phyloP scores from a whole-genome alignment of 495 filamentous ascomycete species.

The Penicillium coprophilum region DNA sequence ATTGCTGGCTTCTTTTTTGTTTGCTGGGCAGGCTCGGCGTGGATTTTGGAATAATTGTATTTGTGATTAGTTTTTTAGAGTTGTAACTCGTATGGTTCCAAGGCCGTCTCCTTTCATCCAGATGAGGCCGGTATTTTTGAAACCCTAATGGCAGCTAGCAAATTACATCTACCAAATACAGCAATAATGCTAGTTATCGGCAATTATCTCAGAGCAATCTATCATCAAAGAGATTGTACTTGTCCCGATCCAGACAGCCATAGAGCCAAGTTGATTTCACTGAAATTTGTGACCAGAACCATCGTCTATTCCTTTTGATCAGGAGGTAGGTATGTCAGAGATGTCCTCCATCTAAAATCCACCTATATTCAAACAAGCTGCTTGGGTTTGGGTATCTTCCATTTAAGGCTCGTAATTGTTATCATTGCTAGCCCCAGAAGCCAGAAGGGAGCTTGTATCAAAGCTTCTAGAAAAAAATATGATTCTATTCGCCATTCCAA shows the following conservation, averaged over 20 bases:
- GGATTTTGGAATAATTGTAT: slow-evolving; percentile 10
- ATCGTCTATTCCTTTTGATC: too few species aligned
- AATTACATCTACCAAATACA: not conserved
- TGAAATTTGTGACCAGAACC: too few species aligned
- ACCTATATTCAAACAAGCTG: slow-evolving; percentile 6
- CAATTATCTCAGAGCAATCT: not conserved
- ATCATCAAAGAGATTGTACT: not conserved
- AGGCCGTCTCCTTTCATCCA: not conserved
- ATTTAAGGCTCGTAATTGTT: slow-evolving; percentile 33
- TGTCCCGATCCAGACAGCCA: not conserved
- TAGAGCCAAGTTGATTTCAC: not conserved
- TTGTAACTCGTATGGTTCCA: not conserved
- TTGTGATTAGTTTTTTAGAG: not conserved
- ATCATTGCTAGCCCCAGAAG: slow-evolving; percentile 48
- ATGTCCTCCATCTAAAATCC: slow-evolving; percentile 1
- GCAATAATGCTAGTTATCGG: not conserved
- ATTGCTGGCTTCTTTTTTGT: slow-evolving; percentile 6
- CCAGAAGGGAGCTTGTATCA: slow-evolving; percentile 26
- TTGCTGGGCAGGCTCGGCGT: not conserved
- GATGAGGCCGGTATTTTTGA: not conserved
- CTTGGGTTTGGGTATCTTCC: slow-evolving; percentile 4
- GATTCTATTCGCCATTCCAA: slow-evolving; percentile 8
- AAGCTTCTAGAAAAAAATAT: slow-evolving; percentile 16
- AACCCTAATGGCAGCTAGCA: not conserved
- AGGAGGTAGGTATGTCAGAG: too few species aligned